Conservation (phyloP, 2,329 filamentous ascomycete species). For the Penicillium sp. region DNA sequence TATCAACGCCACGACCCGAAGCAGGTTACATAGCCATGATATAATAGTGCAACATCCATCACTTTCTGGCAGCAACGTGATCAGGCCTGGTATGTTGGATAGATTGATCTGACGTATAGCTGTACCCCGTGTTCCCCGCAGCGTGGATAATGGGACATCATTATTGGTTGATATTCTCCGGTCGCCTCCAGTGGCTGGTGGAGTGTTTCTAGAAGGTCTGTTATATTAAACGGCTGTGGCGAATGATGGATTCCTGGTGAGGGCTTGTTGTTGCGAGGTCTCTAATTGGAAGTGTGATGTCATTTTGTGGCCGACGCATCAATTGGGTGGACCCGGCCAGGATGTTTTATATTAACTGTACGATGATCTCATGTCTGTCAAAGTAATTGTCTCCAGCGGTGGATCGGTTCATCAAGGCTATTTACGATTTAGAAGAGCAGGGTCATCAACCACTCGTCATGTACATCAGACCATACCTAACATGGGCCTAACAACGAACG, state of each 20-base stretch:
- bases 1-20: slow-evolving; percentile 2
- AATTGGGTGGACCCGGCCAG: neutral
- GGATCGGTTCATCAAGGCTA: neutral
- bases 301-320: slow-evolving; percentile 3
- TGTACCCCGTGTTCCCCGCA: neutral
- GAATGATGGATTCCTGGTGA: neutral
- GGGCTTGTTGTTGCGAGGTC: neutral
- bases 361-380: slow-evolving; percentile 4
- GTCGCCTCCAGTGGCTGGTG: neutral
- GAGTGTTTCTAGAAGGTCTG: neutral
- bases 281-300: slow-evolving; percentile 10
- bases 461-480: neutral
- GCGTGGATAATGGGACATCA: neutral
- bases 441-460: neutral
- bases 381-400: neutral
- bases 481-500: neutral
- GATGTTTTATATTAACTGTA: slow-evolving; percentile 3
- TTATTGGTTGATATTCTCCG: slow-evolving; percentile 9
- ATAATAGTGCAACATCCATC: slow-evolving; percentile 13
- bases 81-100: neutral
- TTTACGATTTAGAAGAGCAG: neutral
- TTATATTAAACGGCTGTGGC: slow-evolving; percentile 8
- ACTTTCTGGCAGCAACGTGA: neutral
- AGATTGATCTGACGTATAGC: slow-evolving; percentile 14
- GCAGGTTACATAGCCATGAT: slow-evolving; percentile 15